These are phyloP conservation scores for Erodium maritimum DNA, from an alignment of 345 rosid genomes.

Conservation along the genomic window DNA sequence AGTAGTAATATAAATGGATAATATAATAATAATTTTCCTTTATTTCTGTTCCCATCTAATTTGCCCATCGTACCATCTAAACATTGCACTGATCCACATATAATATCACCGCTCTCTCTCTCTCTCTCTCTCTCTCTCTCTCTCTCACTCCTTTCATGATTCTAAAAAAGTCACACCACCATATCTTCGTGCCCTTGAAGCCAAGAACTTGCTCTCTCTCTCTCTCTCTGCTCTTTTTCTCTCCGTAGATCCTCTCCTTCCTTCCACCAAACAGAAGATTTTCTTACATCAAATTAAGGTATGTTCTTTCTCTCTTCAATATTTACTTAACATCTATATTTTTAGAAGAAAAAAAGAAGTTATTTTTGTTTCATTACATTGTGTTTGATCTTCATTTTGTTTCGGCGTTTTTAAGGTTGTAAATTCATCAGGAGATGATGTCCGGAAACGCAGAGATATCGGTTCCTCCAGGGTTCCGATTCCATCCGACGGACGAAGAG, in stretches of 20 bases:
- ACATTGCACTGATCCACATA: not conserved
- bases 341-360: too few species aligned
- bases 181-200: not conserved
- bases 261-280: not conserved
- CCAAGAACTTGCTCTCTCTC: not conserved
- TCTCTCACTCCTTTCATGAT: too few species aligned
- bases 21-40: not conserved
- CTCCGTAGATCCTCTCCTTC: not conserved
- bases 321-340: too few species aligned
- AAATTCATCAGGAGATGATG: constrained; percentile 22
- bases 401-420: not conserved
- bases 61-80: too few species aligned
- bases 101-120: not conserved
- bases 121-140: too few species aligned
- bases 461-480: constrained; percentile 94
- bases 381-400: not conserved
- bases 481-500: constrained; percentile 97
- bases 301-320: too few species aligned
- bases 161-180: not conserved
- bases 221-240: not conserved
- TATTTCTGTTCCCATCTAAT: not conserved
- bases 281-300: not conserved
- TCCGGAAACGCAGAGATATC: constrained; percentile 57
- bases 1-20: too few species aligned
- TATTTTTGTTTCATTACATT: not conserved